Conservation (phyloP, 2,329 filamentous ascomycete genomes). For the Epichloe festucae region DNA sequence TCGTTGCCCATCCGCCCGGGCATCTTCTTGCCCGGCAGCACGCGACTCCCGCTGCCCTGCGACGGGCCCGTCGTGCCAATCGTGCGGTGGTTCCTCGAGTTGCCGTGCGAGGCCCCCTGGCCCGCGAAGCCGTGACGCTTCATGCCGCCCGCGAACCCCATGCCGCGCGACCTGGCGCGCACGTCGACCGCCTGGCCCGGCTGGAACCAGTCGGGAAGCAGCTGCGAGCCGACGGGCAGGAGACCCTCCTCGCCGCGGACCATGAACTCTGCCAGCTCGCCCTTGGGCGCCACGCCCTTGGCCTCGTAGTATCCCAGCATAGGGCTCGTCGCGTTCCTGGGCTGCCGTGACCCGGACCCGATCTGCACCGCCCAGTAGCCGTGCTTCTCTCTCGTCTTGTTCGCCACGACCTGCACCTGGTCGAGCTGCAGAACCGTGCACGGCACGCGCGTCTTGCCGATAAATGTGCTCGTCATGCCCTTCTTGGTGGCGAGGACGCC, state of each 20-base stretch:
- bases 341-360: slow-evolving; percentile 61
- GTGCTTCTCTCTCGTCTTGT: slow-evolving; percentile 68
- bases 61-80: slow-evolving; percentile 83
- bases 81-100: slow-evolving; percentile 83
- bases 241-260: slow-evolving; percentile 64
- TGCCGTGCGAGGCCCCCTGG: slow-evolving; percentile 87
- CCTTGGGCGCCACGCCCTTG: slow-evolving; percentile 72
- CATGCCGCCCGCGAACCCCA: slow-evolving; percentile 96
- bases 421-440: slow-evolving; percentile 94
- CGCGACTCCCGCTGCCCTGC: slow-evolving; percentile 84
- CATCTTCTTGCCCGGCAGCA: slow-evolving; percentile 96
- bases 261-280: slow-evolving; percentile 73
- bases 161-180: slow-evolving; percentile 64
- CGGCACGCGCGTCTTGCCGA: slow-evolving; percentile 61
- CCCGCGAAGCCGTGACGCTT: slow-evolving; percentile 85
- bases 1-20: slow-evolving; percentile 88
- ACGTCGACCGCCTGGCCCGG: slow-evolving; percentile 86
- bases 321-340: slow-evolving; percentile 67
- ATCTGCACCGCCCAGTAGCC: slow-evolving; percentile 94
- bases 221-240: slow-evolving; percentile 58
- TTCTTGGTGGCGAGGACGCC: slow-evolving; percentile 82
- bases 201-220: slow-evolving; percentile 83
- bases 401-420: slow-evolving; percentile 74
- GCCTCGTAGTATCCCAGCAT: slow-evolving; percentile 79
- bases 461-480: slow-evolving; percentile 89